Percentiles rank a stretch among this genome's conserved stretches.
Evolutionary conservation across 2,329 filamentous ascomycete species (phyloP).

Genomic region (Orbilia javanica): DNA sequence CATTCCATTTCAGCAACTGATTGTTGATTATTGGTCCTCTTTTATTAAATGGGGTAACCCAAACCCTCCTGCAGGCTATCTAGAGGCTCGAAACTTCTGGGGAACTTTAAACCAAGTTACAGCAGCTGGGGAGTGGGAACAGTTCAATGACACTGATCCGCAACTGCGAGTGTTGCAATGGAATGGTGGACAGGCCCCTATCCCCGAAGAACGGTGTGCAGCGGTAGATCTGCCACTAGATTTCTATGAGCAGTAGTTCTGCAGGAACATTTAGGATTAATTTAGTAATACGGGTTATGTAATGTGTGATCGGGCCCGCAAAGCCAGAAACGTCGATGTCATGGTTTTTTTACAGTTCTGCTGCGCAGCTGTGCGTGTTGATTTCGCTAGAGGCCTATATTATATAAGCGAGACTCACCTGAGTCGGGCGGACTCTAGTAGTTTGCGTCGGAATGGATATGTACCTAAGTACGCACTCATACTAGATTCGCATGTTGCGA

Average conservation of each 20-base stretch:
- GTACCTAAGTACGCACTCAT: no score
- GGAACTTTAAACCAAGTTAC: constrained; percentile 63
- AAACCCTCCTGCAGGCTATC: constrained; percentile 62
- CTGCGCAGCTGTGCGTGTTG: no score
- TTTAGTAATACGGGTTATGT: no score
- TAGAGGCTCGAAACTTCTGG: constrained; percentile 63
- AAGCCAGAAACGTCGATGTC: no score
- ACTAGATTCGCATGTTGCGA: no score
- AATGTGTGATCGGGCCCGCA: no score
- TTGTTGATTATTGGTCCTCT: constrained; percentile 64
- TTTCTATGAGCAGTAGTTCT: constrained; percentile 37
- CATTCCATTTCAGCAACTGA: constrained; percentile 63
- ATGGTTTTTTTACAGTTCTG: no score
- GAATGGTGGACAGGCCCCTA: constrained; percentile 6
- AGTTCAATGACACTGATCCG: not conserved
- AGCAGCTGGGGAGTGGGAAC: constrained; percentile 63
- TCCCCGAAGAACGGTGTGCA: constrained; percentile 8
- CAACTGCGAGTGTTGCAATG: constrained; percentile 19
- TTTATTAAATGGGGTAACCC: constrained; percentile 64
- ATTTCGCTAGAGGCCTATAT: no score
- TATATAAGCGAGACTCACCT: no score
- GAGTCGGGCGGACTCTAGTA: no score
- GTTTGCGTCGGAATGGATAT: no score
- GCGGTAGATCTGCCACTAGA: constrained; percentile 13
- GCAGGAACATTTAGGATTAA: no score